Evolutionary conservation across 306 rosid species (phyloP).

Genomic region (Ceratonia siliqua): DNA sequence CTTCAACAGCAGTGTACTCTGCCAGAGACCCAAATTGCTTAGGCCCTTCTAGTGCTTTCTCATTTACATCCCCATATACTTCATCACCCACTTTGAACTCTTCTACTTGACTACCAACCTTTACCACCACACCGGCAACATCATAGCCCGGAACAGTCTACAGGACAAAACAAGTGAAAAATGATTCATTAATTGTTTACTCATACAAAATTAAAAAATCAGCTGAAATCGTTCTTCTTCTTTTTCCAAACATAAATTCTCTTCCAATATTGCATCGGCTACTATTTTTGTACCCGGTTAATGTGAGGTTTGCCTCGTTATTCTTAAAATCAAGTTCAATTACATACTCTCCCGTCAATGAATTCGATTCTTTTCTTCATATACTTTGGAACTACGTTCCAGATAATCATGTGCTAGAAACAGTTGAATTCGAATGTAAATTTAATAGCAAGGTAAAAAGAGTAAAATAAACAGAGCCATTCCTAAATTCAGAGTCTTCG

Average conservation of each 20-base stretch:
- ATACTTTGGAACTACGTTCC: not conserved
- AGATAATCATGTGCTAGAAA: not conserved
- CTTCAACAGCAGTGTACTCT: slow-evolving; percentile 92
- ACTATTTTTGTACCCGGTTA: not conserved
- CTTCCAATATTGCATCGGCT: not conserved
- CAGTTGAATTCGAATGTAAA: not conserved
- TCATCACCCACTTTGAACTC: slow-evolving; percentile 84
- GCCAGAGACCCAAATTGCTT: slow-evolving; percentile 87
- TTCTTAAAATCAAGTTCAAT: not conserved
- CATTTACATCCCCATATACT: slow-evolving; percentile 82
- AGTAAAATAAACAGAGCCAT: not conserved
- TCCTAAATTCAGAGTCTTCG: no score
- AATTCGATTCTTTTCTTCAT: not conserved
- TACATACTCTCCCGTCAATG: not conserved
- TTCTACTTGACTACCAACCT: slow-evolving; percentile 76
- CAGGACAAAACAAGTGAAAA: slow-evolving; percentile 11
- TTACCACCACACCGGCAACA: slow-evolving; percentile 88
- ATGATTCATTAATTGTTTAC: slow-evolving; percentile 9
- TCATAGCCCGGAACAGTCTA: slow-evolving; percentile 98
- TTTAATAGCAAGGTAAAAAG: not conserved
- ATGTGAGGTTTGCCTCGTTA: not conserved
- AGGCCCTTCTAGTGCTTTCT: slow-evolving; percentile 88
- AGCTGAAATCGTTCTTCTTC: not conserved
- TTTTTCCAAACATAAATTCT: not conserved
- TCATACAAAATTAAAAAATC: not conserved